Base-by-base conservation (phyloP, 1,284 basidiomycete genomes). In the Malassezia equina region DNA sequence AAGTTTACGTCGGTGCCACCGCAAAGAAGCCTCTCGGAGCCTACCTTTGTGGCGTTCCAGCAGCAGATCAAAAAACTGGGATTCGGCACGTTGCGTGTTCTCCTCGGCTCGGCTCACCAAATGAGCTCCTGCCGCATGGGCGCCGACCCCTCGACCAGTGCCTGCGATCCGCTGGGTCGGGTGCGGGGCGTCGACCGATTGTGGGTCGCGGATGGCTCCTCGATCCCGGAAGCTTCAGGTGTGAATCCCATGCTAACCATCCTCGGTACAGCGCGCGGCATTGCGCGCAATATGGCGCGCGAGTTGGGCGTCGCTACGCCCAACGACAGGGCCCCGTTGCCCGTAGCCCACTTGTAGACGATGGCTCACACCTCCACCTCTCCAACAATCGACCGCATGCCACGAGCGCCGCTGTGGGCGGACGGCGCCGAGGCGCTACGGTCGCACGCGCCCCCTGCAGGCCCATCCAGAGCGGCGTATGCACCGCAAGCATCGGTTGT, bases 231-330 rank as follows among this genome's bases (percentile, higher is more conserved):
- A 43, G 73, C 76, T 4, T 71, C 71, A 3, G 78, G 77, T 27
- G 78, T 79, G 52, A 79, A 79, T 60, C 78, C 78, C 0, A 78
- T 78, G 77, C 69, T 79, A 46, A 76, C 77, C 7, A 71, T 68
- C 36, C 70, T 73, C 69, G 69, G 64, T 13, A 62, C 61, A 12
- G 61, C 69, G 2, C 60, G 68, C 17, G 64, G 64, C 33, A 61
- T 73, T 24, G 63, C 70, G 4, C 54, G 71, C 28, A 71, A 73
- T 44, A 60, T 74, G n/a, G 69, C 68, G 12, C 47, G 51, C 23
- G 70, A 73, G 15, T 52, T 74, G n/a, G 70, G 70, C 47, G 66
- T 60, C 8, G 60, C 46, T 17, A 28, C 8, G n/a, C 34, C 46
- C 8, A 43, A 24, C 41, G 41, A 43, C 27, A 7, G 8, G 13